Conservation (phyloP, 2,329 filamentous ascomycete species). For the Canariomyces notabilis region DNA sequence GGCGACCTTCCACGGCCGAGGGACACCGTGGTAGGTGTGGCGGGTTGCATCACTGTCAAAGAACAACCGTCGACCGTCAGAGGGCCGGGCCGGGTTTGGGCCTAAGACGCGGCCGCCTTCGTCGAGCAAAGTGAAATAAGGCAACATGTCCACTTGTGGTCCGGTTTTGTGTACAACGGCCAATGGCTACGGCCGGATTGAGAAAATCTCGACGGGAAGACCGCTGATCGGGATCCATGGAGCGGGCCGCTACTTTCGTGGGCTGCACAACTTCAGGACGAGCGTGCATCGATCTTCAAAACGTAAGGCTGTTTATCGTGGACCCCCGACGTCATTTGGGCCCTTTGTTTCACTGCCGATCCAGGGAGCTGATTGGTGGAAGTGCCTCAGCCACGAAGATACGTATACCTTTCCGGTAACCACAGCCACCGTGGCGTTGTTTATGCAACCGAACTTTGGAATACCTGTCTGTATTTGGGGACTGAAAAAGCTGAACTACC, state of each 20-base stretch:
- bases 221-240: slow-evolving; percentile 10
- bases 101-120: neutral
- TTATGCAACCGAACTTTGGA: neutral
- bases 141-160: neutral
- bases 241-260: neutral
- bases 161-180: neutral
- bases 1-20: neutral
- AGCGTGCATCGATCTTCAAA: no score
- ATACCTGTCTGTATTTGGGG: neutral
- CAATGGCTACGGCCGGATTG: neutral
- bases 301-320: neutral
- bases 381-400: no score
- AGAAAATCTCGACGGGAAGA: neutral
- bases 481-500: neutral
- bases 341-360: no score
- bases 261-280: slow-evolving; percentile 3
- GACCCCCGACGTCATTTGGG: no score
- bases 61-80: neutral
- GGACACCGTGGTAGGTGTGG: neutral
- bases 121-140: neutral
- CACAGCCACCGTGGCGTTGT: neutral
- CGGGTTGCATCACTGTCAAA: slow-evolving; percentile 16
- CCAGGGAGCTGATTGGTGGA: no score
- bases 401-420: neutral
- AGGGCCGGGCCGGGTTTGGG: neutral